Evolutionary conservation across 257 asterid genomes (phyloP), one percentile per base, ranked within the genome.

Genomic region (Schizonepeta tenuifolia): DNA sequence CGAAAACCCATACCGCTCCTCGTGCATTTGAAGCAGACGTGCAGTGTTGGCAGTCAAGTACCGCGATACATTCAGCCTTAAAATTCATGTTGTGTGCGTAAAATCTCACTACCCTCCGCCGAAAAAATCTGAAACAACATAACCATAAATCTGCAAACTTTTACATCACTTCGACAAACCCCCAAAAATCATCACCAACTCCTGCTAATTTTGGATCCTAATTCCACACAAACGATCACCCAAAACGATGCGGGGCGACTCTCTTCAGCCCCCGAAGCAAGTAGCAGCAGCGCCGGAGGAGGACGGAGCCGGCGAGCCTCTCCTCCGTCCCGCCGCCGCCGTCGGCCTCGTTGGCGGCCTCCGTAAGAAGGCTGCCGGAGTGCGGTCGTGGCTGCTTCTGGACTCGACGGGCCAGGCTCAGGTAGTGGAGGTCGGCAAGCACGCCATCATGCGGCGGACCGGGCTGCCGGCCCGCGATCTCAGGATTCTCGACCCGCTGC

Each of bases 391-490:
- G 99, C 84, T 95, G 51, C 77, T 86, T 1, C 72, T 95, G 75
- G 97, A 92, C 69, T 87, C 97, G 2, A 79, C 88, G n/a, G 99
- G 99, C 20, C 91, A 90, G 69, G 86, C 90, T 5, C 94, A 90
- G 69, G 89, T 86, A 9, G 90, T 83, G 61, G 98, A 92, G 86
- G 98, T 75, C 41, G 99, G 99, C 1, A 95, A 95, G 69, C 98
- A 95, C 73, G 91, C 96, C 26, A 92, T 95, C 82, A 92, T 95
- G 97, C 80, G 91, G 60, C 95, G 94, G 33, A 95, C 99, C 46
- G 99, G 99, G 2, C 89, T 95, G 6, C 98, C 99, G 43, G 98
- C 96, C 18, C 97, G 98, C 8, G 99, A 95, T 83, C 92, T 95
- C 53, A 86, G 99, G 11, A 95, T 95, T 14, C 87, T 95, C 8